Evolutionary conservation across 805 yeast species (phyloP).

Genomic region (Nakazawaea ambrosiae): DNA sequence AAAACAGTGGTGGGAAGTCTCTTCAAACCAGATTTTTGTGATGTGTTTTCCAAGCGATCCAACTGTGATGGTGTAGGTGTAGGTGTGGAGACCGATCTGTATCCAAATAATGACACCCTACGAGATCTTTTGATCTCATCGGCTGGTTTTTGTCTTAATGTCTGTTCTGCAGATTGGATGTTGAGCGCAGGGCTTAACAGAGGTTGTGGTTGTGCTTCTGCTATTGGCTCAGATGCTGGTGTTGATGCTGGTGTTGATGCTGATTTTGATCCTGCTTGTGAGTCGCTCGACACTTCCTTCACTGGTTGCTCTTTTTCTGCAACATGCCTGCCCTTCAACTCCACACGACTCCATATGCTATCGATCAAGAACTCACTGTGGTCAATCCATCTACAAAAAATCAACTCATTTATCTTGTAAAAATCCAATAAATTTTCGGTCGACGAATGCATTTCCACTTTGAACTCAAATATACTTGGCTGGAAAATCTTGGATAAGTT

Average conservation of each 20-base stretch:
- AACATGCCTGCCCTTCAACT: too few relatives aligned
- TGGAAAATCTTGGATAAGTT: constrained; percentile 33
- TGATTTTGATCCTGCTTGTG: too few relatives aligned
- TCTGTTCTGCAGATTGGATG: too few relatives aligned
- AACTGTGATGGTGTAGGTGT: too few relatives aligned
- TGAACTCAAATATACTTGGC: constrained; percentile 27
- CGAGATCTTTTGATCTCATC: constrained; percentile 16
- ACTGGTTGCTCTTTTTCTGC: too few relatives aligned
- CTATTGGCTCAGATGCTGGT: background rate
- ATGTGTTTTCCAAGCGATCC: too few relatives aligned
- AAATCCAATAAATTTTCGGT: constrained; percentile 22
- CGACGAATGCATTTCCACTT: constrained; percentile 17
- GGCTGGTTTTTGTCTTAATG: too few relatives aligned
- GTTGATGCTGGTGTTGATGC: too few relatives aligned
- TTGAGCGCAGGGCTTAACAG: too few relatives aligned
- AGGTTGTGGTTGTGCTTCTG: constrained; percentile 1
- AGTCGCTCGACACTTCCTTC: too few relatives aligned
- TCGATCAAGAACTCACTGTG: too few relatives aligned
- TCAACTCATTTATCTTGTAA: constrained; percentile 21
- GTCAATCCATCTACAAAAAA: constrained; percentile 22
- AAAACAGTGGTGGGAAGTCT: constrained; percentile 5
- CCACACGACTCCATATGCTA: too few relatives aligned
- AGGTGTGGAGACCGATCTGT: constrained; percentile 18
- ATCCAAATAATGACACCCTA: constrained; percentile 22
- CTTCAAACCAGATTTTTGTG: constrained; percentile 1